Base-by-base conservation (phyloP, 2,329 filamentous ascomycete species). In the Coniella vitis region DNA sequence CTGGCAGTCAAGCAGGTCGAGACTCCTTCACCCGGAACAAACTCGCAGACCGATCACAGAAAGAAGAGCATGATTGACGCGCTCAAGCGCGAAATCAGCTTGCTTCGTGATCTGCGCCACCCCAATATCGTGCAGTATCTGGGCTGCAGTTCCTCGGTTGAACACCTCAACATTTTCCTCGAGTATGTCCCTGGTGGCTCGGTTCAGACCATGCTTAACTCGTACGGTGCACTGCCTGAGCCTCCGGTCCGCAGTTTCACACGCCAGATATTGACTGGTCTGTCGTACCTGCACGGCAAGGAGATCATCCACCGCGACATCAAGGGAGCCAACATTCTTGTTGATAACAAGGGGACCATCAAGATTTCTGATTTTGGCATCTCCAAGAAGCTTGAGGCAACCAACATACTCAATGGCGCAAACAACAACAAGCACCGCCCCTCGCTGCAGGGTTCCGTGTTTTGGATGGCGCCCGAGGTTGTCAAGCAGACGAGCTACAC, bases 351-450 rank as follows among this genome's bases (percentile, higher is more conserved):
- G 69, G 93, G 93, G 51, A 91, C 88, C 7, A 95, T 98, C 70
- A 98, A 98, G 71, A 98, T 98, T 57, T 97, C 91, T 8, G 93
- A 98, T 74, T 98, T 98, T 60, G 93, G 93, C 63, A 97, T 98
- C 64, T 94, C 87, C 53, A 98, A 98, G 75, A 94, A 95, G 65
- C 86, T 97, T 36, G 91, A 97, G 68, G 90, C 90, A 13, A 85
- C 88, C 49, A 93, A 90, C 52, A 80, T 96, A 38, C 80, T 95
- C 40, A 82, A 66, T 61, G 84, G 75, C 58, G 84, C 73, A 61
- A 79, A 76, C 61, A 83, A 82, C 67, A 82, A 78, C 66, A 83
- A 81, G 64, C 75, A 86, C 60, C 74, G 82, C 4, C 81, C 83
- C 3, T 97, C 91, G 1, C 79, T 98, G 3, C 93, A 98, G 66